These are phyloP conservation scores for Pseudomassariella vexata DNA, from an alignment of 2,329 filamentous ascomycete species.

Conservation along the genomic window DNA sequence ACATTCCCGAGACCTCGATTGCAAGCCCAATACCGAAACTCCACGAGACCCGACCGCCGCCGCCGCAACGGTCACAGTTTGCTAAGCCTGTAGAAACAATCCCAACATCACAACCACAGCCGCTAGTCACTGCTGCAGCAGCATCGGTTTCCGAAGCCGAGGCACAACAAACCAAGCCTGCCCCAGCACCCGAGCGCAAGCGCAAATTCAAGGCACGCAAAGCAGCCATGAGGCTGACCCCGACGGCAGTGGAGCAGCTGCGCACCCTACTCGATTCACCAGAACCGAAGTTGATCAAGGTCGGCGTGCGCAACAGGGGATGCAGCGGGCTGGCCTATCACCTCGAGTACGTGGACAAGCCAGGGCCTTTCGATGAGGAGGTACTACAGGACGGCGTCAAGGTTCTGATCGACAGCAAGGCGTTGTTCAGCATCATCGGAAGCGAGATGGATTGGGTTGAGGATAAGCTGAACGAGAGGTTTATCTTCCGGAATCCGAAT, in stretches of 20 bases:
- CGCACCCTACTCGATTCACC: conserved; percentile 74
- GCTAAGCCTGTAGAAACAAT: conserved; percentile 20
- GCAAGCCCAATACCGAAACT: conserved; percentile 42
- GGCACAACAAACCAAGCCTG: conserved; percentile 59
- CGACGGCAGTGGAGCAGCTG: conserved; percentile 73
- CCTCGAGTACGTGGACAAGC: conserved; percentile 90
- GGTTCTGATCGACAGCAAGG: conserved; percentile 95
- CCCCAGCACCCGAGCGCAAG: conserved; percentile 46
- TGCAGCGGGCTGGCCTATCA: conserved; percentile 93
- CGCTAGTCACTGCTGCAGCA: conserved; percentile 19
- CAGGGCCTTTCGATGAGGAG: conserved; percentile 80
- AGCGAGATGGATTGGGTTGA: conserved; percentile 99
- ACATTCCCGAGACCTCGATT: conserved; percentile 41
- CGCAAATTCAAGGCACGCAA: conserved; percentile 75
- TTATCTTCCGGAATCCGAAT: conserved; percentile 95
- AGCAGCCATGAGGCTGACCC: conserved; percentile 82
- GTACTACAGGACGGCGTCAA: conserved; percentile 96
- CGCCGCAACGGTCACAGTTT: conserved; percentile 35
- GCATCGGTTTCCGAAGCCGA: conserved; percentile 54
- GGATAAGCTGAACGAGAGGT: conserved; percentile 86
- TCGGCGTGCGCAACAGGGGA: conserved; percentile 88
- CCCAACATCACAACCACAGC: conserved; percentile 1
- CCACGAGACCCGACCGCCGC: conserved; percentile 46
- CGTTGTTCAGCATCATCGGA: conserved; percentile 94
- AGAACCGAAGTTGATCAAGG: conserved; percentile 85